Evolutionary conservation across 257 asterid species (phyloP).

Genomic region (Handroanthus guayacan): DNA sequence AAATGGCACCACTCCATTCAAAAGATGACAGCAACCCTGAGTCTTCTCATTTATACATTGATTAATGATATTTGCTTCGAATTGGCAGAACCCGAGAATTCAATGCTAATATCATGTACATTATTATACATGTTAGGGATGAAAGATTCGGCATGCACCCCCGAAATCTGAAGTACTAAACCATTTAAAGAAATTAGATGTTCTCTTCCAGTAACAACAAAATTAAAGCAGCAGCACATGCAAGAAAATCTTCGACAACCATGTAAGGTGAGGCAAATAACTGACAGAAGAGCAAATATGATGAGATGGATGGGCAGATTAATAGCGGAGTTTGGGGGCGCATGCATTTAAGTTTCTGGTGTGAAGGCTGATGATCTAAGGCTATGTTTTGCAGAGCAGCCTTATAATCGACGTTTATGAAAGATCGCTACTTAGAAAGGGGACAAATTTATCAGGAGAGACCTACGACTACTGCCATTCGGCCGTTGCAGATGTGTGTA

Average conservation of each 20-base stretch:
- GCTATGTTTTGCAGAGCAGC: conserved; percentile 8
- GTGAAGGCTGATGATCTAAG: conserved; percentile 15
- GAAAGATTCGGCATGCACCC: not conserved
- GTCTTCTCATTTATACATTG: too few species aligned
- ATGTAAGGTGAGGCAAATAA: conserved; percentile 30
- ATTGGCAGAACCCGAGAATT: too few species aligned
- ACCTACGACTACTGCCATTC: not conserved
- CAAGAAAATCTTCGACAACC: conserved; percentile 30
- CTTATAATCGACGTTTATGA: not conserved
- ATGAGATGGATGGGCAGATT: conserved; percentile 20
- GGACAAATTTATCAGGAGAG: conserved; percentile 19
- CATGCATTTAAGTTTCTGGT: not conserved
- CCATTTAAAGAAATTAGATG: conserved; percentile 7
- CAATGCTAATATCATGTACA: too few species aligned
- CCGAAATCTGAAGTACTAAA: conserved; percentile 23
- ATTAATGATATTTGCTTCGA: too few species aligned
- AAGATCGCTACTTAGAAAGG: not conserved
- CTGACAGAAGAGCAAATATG: conserved; percentile 22
- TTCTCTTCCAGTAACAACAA: not conserved
- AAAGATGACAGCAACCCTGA: too few species aligned
- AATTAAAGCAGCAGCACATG: conserved; percentile 12
- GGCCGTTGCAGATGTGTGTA: conserved; percentile 23
- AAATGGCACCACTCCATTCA: too few species aligned
- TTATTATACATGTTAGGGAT: not conserved
- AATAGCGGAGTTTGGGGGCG: conserved; percentile 11